Evolutionary conservation across 768 basidiomycete species (phyloP), one percentile per base, ranked within the genome.

Genomic region (Rhodotorula diobovata): DNA sequence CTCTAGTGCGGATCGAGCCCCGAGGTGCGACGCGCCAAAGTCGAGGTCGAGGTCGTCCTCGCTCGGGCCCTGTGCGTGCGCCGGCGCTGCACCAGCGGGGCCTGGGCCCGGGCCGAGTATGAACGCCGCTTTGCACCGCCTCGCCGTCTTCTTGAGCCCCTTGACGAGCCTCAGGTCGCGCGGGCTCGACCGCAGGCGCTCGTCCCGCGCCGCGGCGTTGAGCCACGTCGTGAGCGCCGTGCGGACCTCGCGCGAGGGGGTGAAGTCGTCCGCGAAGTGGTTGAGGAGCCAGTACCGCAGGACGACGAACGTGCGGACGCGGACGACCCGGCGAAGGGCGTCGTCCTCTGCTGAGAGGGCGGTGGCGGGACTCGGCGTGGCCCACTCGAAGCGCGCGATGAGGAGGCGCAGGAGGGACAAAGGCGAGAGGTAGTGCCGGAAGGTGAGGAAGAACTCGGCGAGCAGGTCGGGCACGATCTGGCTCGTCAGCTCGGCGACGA

Each of bases 241-340:
- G 75, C 93, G 84, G 77, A 95, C 80, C 76, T 89, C 90, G 68
- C 87, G 41, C 85, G 80, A 90, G 88, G 54, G 89, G 87, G 69
- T 81, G 77, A 94, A 95, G 79, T 96, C 93, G 73, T 90, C 89
- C 61, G 85, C 85, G 80, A 94, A 95, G 80, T 94, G 94, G 32
- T 91, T 92, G 77, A 91, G 81, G 56, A 95, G 79, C 93, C 93
- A 96, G 78, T 91, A 91, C 54, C 91, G 85, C 65, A 94, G 87
- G 11, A 91, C 91, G 43, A 91, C 89, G 78, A 92, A 93, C 20
- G 93, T 94, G 77, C 93, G 84, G 16, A 93, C 90, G 54, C 91
- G 86, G 35, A 93, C 91, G 64, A 93, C 87, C 62, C 88, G 85
- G 66, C 88, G 84, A 45, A 88, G 85, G 64, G 85, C 85, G 71